A percentile compares a stretch with the other conserved stretches of the same genome.
These are phyloP conservation scores for Aschersonia sp. DNA, from an alignment of 2,329 filamentous ascomycete species.

Conservation along the genomic window DNA sequence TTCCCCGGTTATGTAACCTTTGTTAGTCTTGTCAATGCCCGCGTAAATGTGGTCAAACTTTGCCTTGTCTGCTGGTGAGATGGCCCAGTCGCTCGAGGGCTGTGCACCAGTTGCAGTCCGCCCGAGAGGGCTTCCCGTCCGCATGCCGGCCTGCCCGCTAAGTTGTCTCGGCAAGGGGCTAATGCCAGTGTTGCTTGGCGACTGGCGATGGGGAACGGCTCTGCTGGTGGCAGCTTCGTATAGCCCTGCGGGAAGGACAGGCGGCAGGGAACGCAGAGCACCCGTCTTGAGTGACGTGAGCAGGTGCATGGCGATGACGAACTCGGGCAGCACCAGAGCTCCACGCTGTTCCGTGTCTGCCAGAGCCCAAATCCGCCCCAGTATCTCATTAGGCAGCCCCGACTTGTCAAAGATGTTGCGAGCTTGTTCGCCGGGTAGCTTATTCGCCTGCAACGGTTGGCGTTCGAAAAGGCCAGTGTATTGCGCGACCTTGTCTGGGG, in stretches of 20 bases:
- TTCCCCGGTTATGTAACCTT: conserved; percentile 80
- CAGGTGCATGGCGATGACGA: conserved; percentile 96
- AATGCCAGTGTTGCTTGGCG: conserved; percentile 36
- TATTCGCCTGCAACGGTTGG: conserved; percentile 56
- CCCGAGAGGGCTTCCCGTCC: conserved; percentile 44
- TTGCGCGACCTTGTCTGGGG: conserved; percentile 76
- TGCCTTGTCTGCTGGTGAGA: conserved; percentile 69
- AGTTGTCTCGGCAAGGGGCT: conserved; percentile 71
- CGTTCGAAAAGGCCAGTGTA: conserved; percentile 86
- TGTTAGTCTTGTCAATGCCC: conserved; percentile 64
- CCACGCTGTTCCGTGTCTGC: conserved; percentile 89
- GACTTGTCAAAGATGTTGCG: conserved; percentile 94
- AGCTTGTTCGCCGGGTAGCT: conserved; percentile 72
- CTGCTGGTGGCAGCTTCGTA: conserved; percentile 81
- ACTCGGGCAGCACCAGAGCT: conserved; percentile 73
- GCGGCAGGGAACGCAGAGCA: conserved; percentile 64
- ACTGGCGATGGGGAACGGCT: conserved; percentile 30
- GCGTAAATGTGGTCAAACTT: conserved; percentile 80
- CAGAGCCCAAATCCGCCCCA: conserved; percentile 93
- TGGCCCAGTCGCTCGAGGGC: conserved; percentile 54
- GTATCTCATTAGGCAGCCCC: conserved; percentile 70
- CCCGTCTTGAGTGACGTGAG: conserved; percentile 83
- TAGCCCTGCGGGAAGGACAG: conserved; percentile 64
- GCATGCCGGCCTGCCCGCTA: conserved; percentile 51
- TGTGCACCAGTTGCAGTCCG: conserved; percentile 32